These are phyloP conservation scores for Panus rudis DNA, from an alignment of 768 basidiomycete genomes.

Conservation along the genomic window DNA sequence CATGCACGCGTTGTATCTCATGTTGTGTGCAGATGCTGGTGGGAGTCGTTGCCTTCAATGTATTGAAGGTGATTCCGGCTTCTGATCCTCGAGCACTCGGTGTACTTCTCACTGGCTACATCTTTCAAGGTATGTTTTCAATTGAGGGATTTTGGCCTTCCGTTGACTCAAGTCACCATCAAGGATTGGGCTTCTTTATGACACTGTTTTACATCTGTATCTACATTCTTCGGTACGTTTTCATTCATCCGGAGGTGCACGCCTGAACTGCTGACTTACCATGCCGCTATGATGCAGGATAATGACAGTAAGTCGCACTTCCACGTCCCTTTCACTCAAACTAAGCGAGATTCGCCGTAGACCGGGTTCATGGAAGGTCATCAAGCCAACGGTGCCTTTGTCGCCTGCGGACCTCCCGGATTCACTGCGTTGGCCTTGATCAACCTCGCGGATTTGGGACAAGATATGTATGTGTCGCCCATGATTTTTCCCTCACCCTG, in stretches of 20 bases:
- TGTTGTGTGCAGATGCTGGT: constrained; percentile 34
- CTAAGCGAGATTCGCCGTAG: constrained; percentile 15
- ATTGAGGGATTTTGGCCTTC: neutral
- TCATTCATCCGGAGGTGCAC: constrained; percentile 1
- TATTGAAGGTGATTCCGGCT: constrained; percentile 30
- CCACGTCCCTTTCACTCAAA: neutral
- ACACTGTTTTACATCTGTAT: constrained; percentile 45
- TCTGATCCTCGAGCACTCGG: constrained; percentile 32
- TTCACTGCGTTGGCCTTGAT: constrained; percentile 43
- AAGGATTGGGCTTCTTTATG: constrained; percentile 41
- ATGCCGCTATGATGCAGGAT: constrained; percentile 26
- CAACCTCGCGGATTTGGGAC: constrained; percentile 33
- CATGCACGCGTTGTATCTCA: constrained; percentile 5
- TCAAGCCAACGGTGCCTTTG: constrained; percentile 42
- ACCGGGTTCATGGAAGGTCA: constrained; percentile 42
- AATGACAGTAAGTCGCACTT: constrained; percentile 27
- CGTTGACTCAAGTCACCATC: neutral
- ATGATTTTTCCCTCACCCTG: neutral
- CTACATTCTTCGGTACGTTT: constrained; percentile 39
- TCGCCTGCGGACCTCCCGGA: constrained; percentile 42
- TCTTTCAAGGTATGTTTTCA: constrained; percentile 35
- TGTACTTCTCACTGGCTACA: constrained; percentile 37
- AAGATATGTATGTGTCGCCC: constrained; percentile 27
- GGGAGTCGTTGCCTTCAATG: constrained; percentile 40
- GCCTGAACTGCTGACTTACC: neutral